A percentile compares a stretch with the other conserved stretches of the same genome.
Evolutionary conservation across 1,139 yeast species (phyloP).

Genomic region (Meyerozyma guilliermondii): DNA sequence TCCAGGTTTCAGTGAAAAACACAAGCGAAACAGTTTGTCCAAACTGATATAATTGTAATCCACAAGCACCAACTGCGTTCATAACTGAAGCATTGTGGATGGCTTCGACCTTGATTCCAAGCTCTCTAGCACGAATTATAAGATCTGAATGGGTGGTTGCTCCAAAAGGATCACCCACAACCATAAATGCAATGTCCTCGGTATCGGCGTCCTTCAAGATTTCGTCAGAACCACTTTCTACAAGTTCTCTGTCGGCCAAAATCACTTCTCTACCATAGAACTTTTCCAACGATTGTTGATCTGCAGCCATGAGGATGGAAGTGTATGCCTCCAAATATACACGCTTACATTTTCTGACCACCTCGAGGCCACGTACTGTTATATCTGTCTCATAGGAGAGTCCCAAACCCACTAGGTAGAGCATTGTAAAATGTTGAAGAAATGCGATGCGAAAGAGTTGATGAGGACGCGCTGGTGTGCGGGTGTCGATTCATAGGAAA

Average conservation of each 20-base stretch:
- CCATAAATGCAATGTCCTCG: constrained; percentile 87
- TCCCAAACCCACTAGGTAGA: constrained; percentile 88
- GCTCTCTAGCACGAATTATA: constrained; percentile 83
- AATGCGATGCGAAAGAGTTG: neutral
- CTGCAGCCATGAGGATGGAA: constrained; percentile 90
- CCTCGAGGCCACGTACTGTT: constrained; percentile 89
- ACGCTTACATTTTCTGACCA: constrained; percentile 74
- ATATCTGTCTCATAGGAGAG: constrained; percentile 85
- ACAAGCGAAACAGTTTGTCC: constrained; percentile 97
- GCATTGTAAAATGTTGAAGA: constrained; percentile 41
- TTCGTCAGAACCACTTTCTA: constrained; percentile 81
- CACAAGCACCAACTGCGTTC: constrained; percentile 99
- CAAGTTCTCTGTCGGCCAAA: constrained; percentile 91
- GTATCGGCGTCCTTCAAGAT: constrained; percentile 71
- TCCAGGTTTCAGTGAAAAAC: constrained; percentile 92
- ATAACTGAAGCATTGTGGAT: constrained; percentile 95
- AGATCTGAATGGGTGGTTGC: constrained; percentile 97
- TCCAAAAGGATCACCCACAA: constrained; percentile 97
- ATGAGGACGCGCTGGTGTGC: neutral
- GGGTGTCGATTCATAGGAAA: neutral
- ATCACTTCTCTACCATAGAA: constrained; percentile 83
- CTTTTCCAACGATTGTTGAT: constrained; percentile 58
- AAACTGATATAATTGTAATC: constrained; percentile 87
- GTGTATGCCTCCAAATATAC: constrained; percentile 96
- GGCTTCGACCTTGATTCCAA: constrained; percentile 70